Evolutionary conservation across 2,329 filamentous ascomycete species (phyloP), one percentile per base, ranked within the genome.

Genomic region (Trichoderma oligosporum): DNA sequence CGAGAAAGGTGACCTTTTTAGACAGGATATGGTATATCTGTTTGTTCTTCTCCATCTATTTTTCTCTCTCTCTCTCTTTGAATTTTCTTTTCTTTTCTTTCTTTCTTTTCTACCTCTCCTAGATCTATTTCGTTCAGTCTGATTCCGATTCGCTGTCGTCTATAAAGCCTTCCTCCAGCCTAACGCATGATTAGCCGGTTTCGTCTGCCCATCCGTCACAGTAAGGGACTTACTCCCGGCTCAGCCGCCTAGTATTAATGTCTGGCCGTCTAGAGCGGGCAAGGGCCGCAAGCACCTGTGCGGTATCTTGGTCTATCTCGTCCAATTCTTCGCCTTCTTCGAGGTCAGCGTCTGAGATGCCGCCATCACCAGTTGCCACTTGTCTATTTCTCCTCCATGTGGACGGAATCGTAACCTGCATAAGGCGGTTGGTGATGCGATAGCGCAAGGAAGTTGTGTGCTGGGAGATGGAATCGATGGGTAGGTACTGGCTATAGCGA

Each of bases 401-500:
- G 58, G 79, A 76, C 2, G 77, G 77, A 4, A 78, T 46, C 6
- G 59, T 62, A 48, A 70, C 54, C 31, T 62, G 62, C 36, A 69
- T 56, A 39, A 73, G 62, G 29, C 67, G 66, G 35, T 62, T 60
- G n/a, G 66, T 61, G 60, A 83, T 65, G 60, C 82, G 76, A 46
- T 80, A 73, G 25, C 83, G 78, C 22, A 85, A 63, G 60, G 83
- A 75, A 7, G 75, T 73, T 5, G 81, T 85, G 49, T 79, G 80
- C 49, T 76, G 80, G 20, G 82, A 82, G 60, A 88, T 82, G 29
- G 78, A 76, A 60, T 87, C 81, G 61, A 91, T 73, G 0, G 87
- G 87, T 1, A 91, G 81, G 67, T 91, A 91, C 60, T 89, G 85
- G 67, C 83, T 81, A 70, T 91, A 91, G 60, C 87, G 83, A 64